Base-by-base conservation (phyloP, 2,329 filamentous ascomycete genomes). In the Clonostachys chloroleuca region DNA sequence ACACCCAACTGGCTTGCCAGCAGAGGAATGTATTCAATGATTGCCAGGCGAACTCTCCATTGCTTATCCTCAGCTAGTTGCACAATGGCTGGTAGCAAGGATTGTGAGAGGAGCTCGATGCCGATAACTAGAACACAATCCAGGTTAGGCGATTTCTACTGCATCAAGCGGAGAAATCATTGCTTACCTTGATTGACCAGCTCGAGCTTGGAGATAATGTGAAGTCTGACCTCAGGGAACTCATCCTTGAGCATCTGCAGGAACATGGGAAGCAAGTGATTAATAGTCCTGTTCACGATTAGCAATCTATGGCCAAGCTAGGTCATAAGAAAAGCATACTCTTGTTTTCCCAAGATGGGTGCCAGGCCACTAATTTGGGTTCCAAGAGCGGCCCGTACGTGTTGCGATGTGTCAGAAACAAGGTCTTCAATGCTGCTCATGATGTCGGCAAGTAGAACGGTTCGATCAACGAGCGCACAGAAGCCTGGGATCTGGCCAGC, bases 161-260 rank as follows among this genome's bases (percentile, higher is more conserved):
- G 30, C 20, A 43, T 50, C 6, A 6, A 17, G 14, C 4, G 10
- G 18, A 17, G n/a, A 16, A 34, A 5, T 8, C 10, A 20, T 12
- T 40, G 63, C 73, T 53, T 74, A 91, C 89, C 89, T 72, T 96
- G 89, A 73, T 99, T 99, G 54, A 99, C 94, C 53, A 95, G 82
- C 73, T 99, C 95, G 47, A 99, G 84, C 72, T 99, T 99, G n/a
- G 94, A 97, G 62, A 99, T 99, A 67, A 99, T 99, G 72, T 99
- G 95, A 50, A 99, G 83, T 52, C 94, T 87, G 45, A 99, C 94
- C 65, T 99, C 94, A 18, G 94, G 94, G 68, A 96, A 97, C 64
- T 99, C 94, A 61, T 99, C 94, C 79, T 97, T 99, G 59, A 99
- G 84, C 94, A 99, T 99, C 67, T 95, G 89, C 46, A 99, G 79